These are phyloP conservation scores for Thelonectria olida DNA, from an alignment of 2,329 filamentous ascomycete genomes.

Conservation along the genomic window DNA sequence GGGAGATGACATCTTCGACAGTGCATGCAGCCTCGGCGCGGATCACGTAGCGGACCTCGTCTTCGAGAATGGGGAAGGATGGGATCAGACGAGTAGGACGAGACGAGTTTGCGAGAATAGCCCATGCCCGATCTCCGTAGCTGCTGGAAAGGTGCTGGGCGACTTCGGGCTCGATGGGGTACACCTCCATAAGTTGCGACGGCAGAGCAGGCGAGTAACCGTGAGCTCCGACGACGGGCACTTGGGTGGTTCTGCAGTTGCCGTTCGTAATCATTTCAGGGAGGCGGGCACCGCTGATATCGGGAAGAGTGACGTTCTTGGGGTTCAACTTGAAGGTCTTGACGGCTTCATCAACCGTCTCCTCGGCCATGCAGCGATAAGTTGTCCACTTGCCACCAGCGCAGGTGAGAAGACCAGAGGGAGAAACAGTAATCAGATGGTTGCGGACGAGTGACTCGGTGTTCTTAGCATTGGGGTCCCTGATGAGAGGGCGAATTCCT, in stretches of 20 bases:
- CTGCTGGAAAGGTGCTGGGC: conserved; percentile 52
- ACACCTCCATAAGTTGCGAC: conserved; percentile 48
- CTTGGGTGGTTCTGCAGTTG: conserved; percentile 76
- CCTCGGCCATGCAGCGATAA: conserved; percentile 88
- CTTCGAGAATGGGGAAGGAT: conserved; percentile 77
- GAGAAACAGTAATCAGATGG: conserved; percentile 79
- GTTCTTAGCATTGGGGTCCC: conserved; percentile 82
- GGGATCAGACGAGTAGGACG: conserved; percentile 70
- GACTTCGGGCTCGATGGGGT: conserved; percentile 51
- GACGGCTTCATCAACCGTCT: conserved; percentile 83
- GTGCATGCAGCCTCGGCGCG: conserved; percentile 79
- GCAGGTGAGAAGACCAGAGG: conserved; percentile 80
- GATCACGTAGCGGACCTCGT: conserved; percentile 76
- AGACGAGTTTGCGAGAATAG: conserved; percentile 65
- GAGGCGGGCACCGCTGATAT: conserved; percentile 71
- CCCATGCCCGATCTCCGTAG: conserved; percentile 72
- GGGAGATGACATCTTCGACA: conserved; percentile 75
- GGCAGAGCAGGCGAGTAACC: conserved; percentile 61
- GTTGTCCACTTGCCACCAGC: conserved; percentile 90
- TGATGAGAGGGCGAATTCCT: conserved; percentile 79
- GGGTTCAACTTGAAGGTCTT: conserved; percentile 69
- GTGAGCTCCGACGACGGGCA: conserved; percentile 80
- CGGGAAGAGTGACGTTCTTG: conserved; percentile 61
- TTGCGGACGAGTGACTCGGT: conserved; percentile 86
- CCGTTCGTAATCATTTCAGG: conserved; percentile 66